A percentile compares a stretch with the other conserved stretches of the same genome.
Evolutionary conservation across 495 filamentous ascomycete genomes (phyloP).

Genomic region (Venustampulla echinocandica): DNA sequence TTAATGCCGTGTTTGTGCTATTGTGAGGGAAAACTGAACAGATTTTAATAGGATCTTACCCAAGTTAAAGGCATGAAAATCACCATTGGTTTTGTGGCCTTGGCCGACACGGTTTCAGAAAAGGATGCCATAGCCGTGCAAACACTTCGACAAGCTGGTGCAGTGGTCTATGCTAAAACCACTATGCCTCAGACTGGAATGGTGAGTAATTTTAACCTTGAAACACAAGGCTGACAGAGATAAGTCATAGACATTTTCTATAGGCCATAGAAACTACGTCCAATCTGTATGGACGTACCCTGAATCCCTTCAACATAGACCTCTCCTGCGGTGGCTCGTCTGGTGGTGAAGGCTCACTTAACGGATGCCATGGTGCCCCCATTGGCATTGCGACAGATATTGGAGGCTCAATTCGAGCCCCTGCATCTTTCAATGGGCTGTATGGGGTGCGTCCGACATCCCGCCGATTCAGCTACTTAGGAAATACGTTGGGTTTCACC

Average conservation of each 20-base stretch:
- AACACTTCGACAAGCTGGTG: constrained; percentile 41
- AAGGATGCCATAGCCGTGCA: constrained; percentile 31
- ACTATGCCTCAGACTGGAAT: constrained; percentile 48
- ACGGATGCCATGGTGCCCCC: constrained; percentile 29
- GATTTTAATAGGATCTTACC: constrained; percentile 56
- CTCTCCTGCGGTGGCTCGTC: constrained; percentile 47
- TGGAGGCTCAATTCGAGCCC: constrained; percentile 26
- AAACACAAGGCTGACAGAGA: not conserved
- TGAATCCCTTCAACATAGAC: constrained; percentile 8
- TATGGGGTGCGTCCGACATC: not conserved
- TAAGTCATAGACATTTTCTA: not conserved
- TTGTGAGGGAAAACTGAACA: no score
- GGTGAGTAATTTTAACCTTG: constrained; percentile 9
- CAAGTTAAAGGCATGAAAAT: constrained; percentile 40
- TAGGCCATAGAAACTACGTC: constrained; percentile 8
- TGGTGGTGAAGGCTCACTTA: constrained; percentile 46
- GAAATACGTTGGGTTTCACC: not conserved
- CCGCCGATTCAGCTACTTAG: not conserved
- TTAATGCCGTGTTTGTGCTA: no score
- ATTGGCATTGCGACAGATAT: constrained; percentile 55
- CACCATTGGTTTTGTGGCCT: constrained; percentile 43
- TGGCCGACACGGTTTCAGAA: constrained; percentile 39
- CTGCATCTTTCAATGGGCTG: not conserved
- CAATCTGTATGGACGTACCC: constrained; percentile 25
- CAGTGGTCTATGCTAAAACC: constrained; percentile 55